Percentiles rank a stretch among this genome's conserved stretches.
phyloP scores from a whole-genome alignment of 768 basidiomycete species.

The Psilocybe cubensis region DNA sequence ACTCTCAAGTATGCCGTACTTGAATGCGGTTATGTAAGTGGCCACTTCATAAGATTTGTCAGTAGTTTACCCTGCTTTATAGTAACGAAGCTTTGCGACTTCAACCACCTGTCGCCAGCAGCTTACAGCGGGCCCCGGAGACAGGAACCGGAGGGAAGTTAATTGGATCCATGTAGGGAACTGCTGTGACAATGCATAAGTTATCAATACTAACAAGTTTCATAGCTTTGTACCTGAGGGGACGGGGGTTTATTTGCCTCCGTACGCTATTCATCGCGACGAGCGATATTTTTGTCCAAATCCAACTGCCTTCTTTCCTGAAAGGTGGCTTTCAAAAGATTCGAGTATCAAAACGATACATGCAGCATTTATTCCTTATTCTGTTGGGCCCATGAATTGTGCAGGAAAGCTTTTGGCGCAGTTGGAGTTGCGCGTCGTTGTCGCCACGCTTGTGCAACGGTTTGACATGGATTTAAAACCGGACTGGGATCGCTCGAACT shows the following conservation, averaged over 20 bases:
- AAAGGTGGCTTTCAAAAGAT: slow-evolving; percentile 35
- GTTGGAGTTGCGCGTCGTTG: slow-evolving; percentile 32
- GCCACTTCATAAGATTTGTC: slow-evolving; percentile 20
- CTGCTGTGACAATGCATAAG: background rate
- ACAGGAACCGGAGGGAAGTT: slow-evolving; percentile 31
- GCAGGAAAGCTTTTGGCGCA: slow-evolving; percentile 43
- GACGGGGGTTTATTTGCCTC: slow-evolving; percentile 37
- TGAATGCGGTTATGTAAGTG: slow-evolving; percentile 37
- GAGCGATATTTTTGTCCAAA: slow-evolving; percentile 40
- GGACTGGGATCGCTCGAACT: background rate
- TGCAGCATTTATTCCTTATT: slow-evolving; percentile 41
- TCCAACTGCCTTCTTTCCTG: slow-evolving; percentile 38
- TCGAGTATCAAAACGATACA: slow-evolving; percentile 10
- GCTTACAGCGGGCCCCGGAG: slow-evolving; percentile 33
- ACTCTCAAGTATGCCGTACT: slow-evolving; percentile 25
- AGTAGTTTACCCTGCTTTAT: slow-evolving; percentile 9
- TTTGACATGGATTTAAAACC: background rate
- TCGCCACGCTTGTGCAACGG: background rate
- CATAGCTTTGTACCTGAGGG: slow-evolving; percentile 42
- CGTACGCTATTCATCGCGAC: slow-evolving; percentile 39
- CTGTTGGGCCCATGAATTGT: slow-evolving; percentile 53
- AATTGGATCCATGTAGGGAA: slow-evolving; percentile 27
- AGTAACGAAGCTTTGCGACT: slow-evolving; percentile 39
- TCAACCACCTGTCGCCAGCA: slow-evolving; percentile 37
- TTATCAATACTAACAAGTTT: background rate